Conservation (phyloP, 768 basidiomycete genomes). For the Daedalea quercina region DNA sequence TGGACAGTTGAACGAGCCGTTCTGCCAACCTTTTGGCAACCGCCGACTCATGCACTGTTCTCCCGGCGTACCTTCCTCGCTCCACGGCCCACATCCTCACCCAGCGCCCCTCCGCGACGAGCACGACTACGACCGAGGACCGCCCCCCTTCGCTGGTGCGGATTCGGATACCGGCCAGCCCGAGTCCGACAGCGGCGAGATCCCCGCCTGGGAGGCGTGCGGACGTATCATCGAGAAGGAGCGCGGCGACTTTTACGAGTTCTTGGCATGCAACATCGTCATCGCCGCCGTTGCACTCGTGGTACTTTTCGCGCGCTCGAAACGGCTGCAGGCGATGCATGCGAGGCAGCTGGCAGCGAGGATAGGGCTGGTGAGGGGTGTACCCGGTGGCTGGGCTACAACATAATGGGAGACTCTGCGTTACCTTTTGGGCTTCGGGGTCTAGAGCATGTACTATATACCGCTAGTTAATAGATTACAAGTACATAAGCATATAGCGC, state of each 20-base stretch:
- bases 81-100: conserved; percentile 17
- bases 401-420: too few relatives aligned
- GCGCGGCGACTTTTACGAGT: conserved; percentile 86
- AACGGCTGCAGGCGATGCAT: conserved; percentile 62
- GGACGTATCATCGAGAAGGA: conserved; percentile 79
- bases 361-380: conserved; percentile 63
- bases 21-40: conserved; percentile 95
- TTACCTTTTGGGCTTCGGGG: too few relatives aligned
- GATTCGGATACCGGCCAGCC: conserved; percentile 5
- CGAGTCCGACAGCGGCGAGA: conserved; percentile 37
- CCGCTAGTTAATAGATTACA: too few relatives aligned
- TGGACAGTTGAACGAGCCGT: conserved; percentile 71
- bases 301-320: conserved; percentile 63
- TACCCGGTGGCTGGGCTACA: conserved; percentile 20
- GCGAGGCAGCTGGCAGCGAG: conserved; percentile 80
- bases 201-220: conserved; percentile 88
- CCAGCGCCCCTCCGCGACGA: background rate
- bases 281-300: conserved; percentile 62
- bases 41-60: conserved; percentile 83
- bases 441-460: too few relatives aligned
- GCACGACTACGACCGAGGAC: conserved; percentile 1
- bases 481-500: too few relatives aligned
- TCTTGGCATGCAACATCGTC: conserved; percentile 75
- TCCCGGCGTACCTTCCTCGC: conserved; percentile 21
- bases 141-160: conserved; percentile 13